Evolutionary conservation across 2,329 filamentous ascomycete genomes (phyloP), one percentile per base, ranked within the genome.

Genomic region (Aspergillus puulaauensis): DNA sequence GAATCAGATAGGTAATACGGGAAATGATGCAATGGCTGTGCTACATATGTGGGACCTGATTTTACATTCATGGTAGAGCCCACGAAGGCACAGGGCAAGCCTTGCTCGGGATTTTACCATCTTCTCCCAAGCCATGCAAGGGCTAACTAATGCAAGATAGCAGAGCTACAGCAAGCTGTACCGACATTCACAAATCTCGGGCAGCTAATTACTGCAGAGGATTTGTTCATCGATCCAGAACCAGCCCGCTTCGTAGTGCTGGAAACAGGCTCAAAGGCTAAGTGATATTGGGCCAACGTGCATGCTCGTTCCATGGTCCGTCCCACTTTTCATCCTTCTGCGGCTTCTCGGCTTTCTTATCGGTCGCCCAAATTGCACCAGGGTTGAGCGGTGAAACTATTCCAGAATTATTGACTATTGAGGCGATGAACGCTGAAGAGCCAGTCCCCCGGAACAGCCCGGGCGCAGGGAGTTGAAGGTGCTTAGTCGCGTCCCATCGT

Each of bases 351-450:
- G 59, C 51, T 57, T 61, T 57, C 60, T 67, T 66, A 67, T 66
- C 64, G 60, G 61, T 65, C 62, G 54, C 58, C 51, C 55, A 49
- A 56, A 52, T 52, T 61, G 56, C 52, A 52, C 52, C 54, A 61
- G 61, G 58, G 55, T 54, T 33, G 57, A 66, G 66, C 66, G 66
- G 66, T 68, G 66, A 68, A 67, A 65, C 64, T 45, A 50, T 57
- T 54, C 55, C 56, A 58, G 60, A 59, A 31, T 31, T 31, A 31
- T 31, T 31, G 27, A 31, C 27, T 31, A 61, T 46, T 56, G 55
- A 59, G 55, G 50, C 55, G 58, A 64, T 54, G 58, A 57, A 61
- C 45, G 43, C 41, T 57, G 49, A 35, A 45, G 58, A 64, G 62
- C 66, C 66, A 67, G 52, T 64, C 49, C 59, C 58, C 61, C 66